A percentile compares a stretch with the other conserved stretches of the same genome.
These are phyloP conservation scores for Geranium rotundifolium DNA, from an alignment of 345 rosid species.

Conservation along the genomic window DNA sequence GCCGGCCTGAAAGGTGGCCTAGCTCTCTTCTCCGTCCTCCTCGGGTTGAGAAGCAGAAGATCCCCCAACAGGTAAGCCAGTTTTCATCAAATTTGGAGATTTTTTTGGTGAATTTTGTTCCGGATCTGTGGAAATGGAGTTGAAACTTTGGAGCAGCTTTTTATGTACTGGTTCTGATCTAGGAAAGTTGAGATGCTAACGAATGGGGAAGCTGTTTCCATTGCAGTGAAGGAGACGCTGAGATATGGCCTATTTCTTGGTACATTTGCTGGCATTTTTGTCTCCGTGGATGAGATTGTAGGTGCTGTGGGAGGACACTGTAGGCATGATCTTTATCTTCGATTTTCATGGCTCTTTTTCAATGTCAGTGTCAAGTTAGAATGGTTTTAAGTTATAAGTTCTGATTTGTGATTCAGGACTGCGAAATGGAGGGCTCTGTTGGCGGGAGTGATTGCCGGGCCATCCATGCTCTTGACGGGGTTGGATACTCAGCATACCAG, in stretches of 20 bases:
- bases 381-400: neutral
- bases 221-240: conserved; percentile 75
- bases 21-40: conserved; percentile 63
- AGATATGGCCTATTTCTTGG: conserved; percentile 88
- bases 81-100: neutral
- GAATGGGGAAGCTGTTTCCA: conserved; percentile 46
- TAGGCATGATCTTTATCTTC: conserved; percentile 33
- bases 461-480: conserved; percentile 89
- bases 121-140: conserved; percentile 1
- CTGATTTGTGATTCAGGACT: conserved; percentile 35
- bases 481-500: conserved; percentile 71
- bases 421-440: conserved; percentile 80
- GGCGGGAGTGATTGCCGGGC: conserved; percentile 88
- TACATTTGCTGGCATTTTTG: conserved; percentile 85
- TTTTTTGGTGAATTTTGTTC: conserved; percentile 1
- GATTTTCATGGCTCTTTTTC: neutral
- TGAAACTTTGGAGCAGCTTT: neutral
- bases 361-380: neutral
- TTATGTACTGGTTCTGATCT: conserved; percentile 2
- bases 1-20: conserved; percentile 94
- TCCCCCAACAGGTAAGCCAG: conserved; percentile 29
- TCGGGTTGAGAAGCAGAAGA: conserved; percentile 53
- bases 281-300: conserved; percentile 66
- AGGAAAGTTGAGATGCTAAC: conserved; percentile 56
- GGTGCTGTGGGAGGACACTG: conserved; percentile 63